phyloP scores from a whole-genome alignment of 345 rosid genomes.

The Corchorus olitorius region DNA sequence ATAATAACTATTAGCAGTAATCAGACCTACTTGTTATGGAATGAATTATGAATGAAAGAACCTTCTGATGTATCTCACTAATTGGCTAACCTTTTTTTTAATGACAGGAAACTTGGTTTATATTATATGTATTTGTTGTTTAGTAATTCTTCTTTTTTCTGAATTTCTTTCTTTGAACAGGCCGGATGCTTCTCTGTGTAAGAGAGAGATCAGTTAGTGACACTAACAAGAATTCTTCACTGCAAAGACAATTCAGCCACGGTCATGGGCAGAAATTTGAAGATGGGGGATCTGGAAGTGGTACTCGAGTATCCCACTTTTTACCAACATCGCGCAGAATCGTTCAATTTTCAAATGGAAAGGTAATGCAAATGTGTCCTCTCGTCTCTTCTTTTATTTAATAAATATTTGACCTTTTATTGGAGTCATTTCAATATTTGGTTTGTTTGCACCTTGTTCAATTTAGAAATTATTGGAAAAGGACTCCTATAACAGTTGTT shows the following conservation, averaged over 20 bases:
- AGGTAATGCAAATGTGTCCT: constrained; percentile 30
- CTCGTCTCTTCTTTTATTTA: too few species aligned
- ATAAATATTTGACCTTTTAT: background rate
- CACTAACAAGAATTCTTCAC: constrained; percentile 55
- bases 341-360: constrained; percentile 77
- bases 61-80: background rate
- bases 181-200: constrained; percentile 75
- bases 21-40: background rate
- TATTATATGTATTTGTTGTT: background rate
- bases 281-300: constrained; percentile 56
- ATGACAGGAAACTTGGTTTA: background rate
- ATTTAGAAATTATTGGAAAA: background rate
- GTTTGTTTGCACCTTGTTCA: background rate
- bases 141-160: background rate
- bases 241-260: constrained; percentile 74
- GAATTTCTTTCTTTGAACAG: constrained; percentile 27
- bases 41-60: background rate
- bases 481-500: background rate
- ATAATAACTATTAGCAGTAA: too few species aligned
- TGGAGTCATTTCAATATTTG: background rate
- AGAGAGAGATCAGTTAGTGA: constrained; percentile 67
- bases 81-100: background rate
- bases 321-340: constrained; percentile 79
- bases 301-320: constrained; percentile 72
- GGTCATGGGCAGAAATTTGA: constrained; percentile 60